phyloP scores from a whole-genome alignment of 73 alveolate species.

The Breviolum minutum region DNA sequence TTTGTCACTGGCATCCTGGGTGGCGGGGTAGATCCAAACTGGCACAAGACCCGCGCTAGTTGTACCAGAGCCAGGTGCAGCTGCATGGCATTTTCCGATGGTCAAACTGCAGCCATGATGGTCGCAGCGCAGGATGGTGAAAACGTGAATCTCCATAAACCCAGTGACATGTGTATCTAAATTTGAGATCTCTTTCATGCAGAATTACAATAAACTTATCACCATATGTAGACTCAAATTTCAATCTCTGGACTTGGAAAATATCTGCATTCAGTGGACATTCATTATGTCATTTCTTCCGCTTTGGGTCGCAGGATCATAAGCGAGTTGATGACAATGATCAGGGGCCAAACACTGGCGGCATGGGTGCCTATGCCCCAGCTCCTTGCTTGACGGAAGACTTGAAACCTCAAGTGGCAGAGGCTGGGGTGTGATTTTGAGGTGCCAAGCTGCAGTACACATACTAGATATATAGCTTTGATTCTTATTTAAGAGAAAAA shows the following conservation, averaged over 20 bases:
- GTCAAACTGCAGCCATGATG: conserved; percentile 92
- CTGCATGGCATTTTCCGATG: conserved; percentile 93
- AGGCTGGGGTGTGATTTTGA: background rate
- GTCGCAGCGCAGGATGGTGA: conserved; percentile 66
- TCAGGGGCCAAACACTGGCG: conserved; percentile 96
- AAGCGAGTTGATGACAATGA: conserved; percentile 89
- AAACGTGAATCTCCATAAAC: background rate
- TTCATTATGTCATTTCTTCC: background rate
- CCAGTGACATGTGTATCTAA: background rate
- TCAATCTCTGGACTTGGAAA: background rate
- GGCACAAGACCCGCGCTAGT: background rate
- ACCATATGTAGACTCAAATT: no score
- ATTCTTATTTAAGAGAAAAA: no score
- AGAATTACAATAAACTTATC: no score
- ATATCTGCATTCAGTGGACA: background rate
- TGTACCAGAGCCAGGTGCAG: conserved; percentile 39
- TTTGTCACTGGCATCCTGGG: no score
- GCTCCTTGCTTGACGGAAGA: conserved; percentile 77
- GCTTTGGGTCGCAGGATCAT: conserved; percentile 59
- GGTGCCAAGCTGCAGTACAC: background rate
- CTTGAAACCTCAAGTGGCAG: conserved; percentile 31
- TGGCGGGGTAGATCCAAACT: no score
- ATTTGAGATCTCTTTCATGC: background rate
- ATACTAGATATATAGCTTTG: no score
- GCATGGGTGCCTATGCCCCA: conserved; percentile 95